Base-by-base conservation (phyloP, 768 basidiomycete species). In the Inosperma sp. region DNA sequence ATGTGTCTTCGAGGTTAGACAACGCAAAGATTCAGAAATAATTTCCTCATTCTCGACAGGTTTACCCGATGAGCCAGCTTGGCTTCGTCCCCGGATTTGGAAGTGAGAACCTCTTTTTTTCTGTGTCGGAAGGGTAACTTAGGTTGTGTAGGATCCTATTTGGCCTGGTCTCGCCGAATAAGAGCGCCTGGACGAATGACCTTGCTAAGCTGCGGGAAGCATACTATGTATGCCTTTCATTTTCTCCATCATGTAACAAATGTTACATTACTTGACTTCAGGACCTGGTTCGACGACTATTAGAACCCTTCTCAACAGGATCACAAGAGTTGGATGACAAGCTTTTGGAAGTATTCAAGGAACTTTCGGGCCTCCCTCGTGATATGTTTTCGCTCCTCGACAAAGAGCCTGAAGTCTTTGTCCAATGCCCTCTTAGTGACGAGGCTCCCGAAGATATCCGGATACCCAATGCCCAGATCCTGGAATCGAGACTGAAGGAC, bases 21-120 rank as follows among this genome's bases (percentile, higher is more conserved):
- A n/a, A n/a, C n/a, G n/a, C 42, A 25, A 25, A 14, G 30, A 5
- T 22, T 39, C 19, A 26, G 23, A 39, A 45, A n/a, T 31, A n/a
- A 36, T 29, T 29, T 17, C 35, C 25, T 56, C 23, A 60, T 54
- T 33, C 45, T 50, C 44, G 37, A 30, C 34, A 89, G 87, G 87
- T 51, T 77, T 89, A 39, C 84, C 87, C 42, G 80, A 86, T 56
- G 75, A 84, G 58, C 88, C 88, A 35, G 68, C 75, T 4, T 89
- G 86, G 85, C 71, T 89, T 55, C 77, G 88, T 34, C 84, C 87
- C 23, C 75, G 84, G 35, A 73, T 86, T 58, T 90, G 88, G 88
- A 86, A 80, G 88, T 86, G 54, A 63, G 82, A 68, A 31, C 13
- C 22, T 19, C 36, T 49, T 13, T 31, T 30, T 27, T 12, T 25